Base-by-base conservation (phyloP, 1,139 yeast species). In the Pichia sp. region DNA sequence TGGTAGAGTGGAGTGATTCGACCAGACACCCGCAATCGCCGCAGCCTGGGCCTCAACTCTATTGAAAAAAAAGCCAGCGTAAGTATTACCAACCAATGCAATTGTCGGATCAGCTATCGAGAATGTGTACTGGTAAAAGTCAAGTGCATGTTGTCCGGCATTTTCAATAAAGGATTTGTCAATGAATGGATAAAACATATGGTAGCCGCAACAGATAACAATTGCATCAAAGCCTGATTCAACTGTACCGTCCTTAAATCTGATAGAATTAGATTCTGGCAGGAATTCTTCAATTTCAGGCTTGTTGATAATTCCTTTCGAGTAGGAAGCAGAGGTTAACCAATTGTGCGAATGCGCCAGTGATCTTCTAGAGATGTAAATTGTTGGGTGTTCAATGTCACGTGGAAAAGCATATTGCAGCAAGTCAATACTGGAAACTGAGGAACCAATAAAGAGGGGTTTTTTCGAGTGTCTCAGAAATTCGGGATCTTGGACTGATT, bases 361-460 rank as follows among this genome's bases (percentile, higher is more conserved):
- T 7, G 23, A 13, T 22, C 35, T 21, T 36, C 46, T 37, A 12
- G 46, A 41, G 13, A 45, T 33, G 17, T 33, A 42, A 5, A 45
- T 27, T 3, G 47, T 27, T 5, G 41, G 37, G 6, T 34, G 34
- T 1, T 32, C 28, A 10, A 42, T 7, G 24, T 35, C 34, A 8
- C 64, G 53, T 1, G 74, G 72, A 18, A 58, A 58, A 8, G 69
- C 52, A 39, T 73, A 71, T 45, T 72, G 77, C 15, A 70, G 54
- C 11, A 71, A 52, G 49, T 72, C 75, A 29, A 69, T 59, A 6
- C 75, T 67, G 44, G 73, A 66, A 29, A 72, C 60, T 24, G 72
- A 63, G 0, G 74, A 70, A 4, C 78, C 79, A 30, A 72, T 61
- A 29, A 72, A 60, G 37, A 72, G 52, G 1, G 69, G 68, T 22